Percentiles rank a stretch among this genome's conserved stretches.
Conservation (phyloP, 2,329 filamentous ascomycete genomes). For the Elsinoe necatrix region DNA sequence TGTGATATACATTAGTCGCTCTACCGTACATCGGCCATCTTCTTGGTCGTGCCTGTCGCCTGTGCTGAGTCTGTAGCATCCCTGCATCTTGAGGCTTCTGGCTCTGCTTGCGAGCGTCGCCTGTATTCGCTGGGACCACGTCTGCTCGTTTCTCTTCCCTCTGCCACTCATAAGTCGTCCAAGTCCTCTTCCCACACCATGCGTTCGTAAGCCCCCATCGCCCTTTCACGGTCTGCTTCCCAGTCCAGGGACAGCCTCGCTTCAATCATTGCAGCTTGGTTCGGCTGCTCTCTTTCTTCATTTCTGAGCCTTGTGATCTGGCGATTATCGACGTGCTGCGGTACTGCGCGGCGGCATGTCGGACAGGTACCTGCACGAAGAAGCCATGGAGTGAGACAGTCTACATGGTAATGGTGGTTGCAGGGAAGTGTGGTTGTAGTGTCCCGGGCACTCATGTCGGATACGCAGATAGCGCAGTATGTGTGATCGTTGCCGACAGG, state of each 20-base stretch:
- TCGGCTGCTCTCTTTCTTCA: background rate
- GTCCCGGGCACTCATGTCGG: background rate
- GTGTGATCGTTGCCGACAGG: background rate
- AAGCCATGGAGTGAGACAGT: background rate
- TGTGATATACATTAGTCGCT: too few relatives aligned
- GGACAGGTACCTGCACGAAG: background rate
- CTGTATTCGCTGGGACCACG: too few relatives aligned
- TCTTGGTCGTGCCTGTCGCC: background rate
- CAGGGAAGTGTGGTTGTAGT: background rate
- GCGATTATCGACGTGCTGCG: background rate
- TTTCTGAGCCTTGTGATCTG: background rate
- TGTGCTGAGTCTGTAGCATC: too few relatives aligned
- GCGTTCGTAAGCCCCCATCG: background rate
- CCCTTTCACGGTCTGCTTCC: background rate
- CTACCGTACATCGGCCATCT: background rate
- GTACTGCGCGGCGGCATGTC: background rate
- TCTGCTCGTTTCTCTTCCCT: too few relatives aligned
- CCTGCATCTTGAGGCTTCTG: too few relatives aligned
- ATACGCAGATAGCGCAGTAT: background rate
- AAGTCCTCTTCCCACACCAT: background rate
- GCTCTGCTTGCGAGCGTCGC: too few relatives aligned
- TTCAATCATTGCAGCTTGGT: background rate
- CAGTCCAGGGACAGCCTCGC: background rate
- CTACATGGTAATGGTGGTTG: background rate
- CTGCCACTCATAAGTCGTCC: too few relatives aligned